Base-by-base conservation (phyloP, 306 rosid genomes). In the Quercus alba region DNA sequence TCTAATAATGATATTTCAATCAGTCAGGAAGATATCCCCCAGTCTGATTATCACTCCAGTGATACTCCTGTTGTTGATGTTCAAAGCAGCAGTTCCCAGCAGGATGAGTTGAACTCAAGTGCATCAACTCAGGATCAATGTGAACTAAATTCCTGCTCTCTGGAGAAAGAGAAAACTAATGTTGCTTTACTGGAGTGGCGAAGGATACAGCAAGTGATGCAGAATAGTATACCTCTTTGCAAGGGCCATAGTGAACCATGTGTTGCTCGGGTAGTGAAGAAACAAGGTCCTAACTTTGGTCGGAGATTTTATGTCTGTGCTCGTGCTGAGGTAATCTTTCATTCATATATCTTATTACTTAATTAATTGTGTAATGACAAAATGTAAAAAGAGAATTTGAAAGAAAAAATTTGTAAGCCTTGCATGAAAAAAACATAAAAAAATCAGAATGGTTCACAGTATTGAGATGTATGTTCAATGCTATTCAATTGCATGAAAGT, bases 141-240 rank as follows among this genome's bases (percentile, higher is more conserved):
- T 71, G 89, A 82, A 64, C 70, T 69, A 23, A 75, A 67, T 78
- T 84, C 72, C 58, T 70, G 74, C 75, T 51, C 89, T 77, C 72
- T 72, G 30, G 86, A 80, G 83, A 86, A 88, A 72, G 94, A 89
- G 72, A 91, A 85, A 72, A 85, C 86, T 73, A 88, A 76, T 79
- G 75, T 75, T 75, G 98, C 94, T 56, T 70, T 92, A 74, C 18
- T 85, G 72, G 97, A 95, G 87, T 93, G 99, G 98, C 94, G 86
- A 85, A 84, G 99, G 88, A 90, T 95, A 85, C 97, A 90, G 73
- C 86, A 90, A 77, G 77, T 90, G 81, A 93, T 95, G 99, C 97
- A 95, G 88, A 89, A 80, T 82, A 90, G 98, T 75, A 95, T 93
- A 81, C 98, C 99, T 54, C 82, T 90, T 83, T 93, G 99, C 89